phyloP scores from a whole-genome alignment of 495 filamentous ascomycete genomes.

The Trichoderma orchidacearum region DNA sequence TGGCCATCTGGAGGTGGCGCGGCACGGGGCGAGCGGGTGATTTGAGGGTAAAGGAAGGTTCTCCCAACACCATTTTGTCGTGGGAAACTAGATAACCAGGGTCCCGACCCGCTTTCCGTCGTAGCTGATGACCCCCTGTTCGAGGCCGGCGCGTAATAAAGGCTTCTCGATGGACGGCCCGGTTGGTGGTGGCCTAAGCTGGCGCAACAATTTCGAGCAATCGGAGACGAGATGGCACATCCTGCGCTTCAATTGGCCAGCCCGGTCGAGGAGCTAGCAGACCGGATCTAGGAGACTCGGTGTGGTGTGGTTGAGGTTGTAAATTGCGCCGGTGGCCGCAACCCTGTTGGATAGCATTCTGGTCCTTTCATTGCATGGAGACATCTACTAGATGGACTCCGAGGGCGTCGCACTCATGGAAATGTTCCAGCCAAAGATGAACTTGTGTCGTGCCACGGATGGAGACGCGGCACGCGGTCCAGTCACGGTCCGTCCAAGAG shows the following conservation, averaged over 20 bases:
- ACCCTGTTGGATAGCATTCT: background rate
- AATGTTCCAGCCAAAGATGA: constrained; percentile 22
- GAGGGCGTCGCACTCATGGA: constrained; percentile 13
- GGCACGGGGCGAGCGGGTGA: background rate
- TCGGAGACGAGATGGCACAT: constrained; percentile 17
- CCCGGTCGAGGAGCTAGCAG: constrained; percentile 14
- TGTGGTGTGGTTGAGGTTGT: background rate
- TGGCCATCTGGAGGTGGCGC: background rate
- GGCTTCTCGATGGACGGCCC: constrained; percentile 25
- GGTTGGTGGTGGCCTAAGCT: constrained; percentile 11
- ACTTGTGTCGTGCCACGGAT: constrained; percentile 9
- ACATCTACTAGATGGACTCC: constrained; percentile 1
- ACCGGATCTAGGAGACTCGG: background rate
- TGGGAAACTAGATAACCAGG: background rate
- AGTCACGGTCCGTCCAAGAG: background rate
- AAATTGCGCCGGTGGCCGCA: background rate
- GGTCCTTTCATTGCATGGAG: constrained; percentile 1
- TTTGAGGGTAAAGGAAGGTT: background rate
- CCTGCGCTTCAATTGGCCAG: constrained; percentile 24
- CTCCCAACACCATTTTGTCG: background rate
- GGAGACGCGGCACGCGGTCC: background rate
- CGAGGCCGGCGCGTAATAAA: constrained; percentile 36
- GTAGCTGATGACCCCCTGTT: constrained; percentile 1
- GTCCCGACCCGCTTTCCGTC: background rate
- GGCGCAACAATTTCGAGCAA: constrained; percentile 24